Base-by-base conservation (phyloP, 305 asterid genomes). In the Ajuga reptans region DNA sequence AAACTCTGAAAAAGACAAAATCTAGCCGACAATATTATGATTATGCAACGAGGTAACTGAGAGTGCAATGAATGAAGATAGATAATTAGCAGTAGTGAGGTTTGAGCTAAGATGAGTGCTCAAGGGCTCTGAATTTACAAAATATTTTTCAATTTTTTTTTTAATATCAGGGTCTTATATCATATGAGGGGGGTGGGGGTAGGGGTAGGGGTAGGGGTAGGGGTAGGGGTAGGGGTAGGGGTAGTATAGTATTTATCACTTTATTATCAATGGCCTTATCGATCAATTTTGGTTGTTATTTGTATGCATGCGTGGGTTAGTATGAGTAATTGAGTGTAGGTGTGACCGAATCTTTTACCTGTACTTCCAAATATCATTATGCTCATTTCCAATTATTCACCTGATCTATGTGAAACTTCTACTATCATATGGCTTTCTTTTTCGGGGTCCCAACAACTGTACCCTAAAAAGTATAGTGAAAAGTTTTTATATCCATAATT, bases 121-220 rank as follows among this genome's bases (percentile, higher is more conserved):
- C 15, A 68, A 50, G 61, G 70, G 80, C 74, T 64, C 83, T 61
- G 78, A 75, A 72, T 62, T 67, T 54, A 18, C 21, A 18, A 53
- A 21, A 16, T 54, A 0, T 15, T 42, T 12, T 9, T 9, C 14
- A 15, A 15, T 60, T 68, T 52, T 45, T 6, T 52, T 2, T 51
- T 66, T 47, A 5, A 53, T 12, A 17, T 21, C n/a, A n/a, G n/a
- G n/a, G n/a, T n/a, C n/a, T n/a, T n/a, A 15, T 8, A 2, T n/a
- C 4, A 2, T 34, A 5, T 58, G n/a, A 14, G 24, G 34, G 61
- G 36, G 65, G 15, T 17, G 66, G 10, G 52, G 42, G 51, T 14
- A n/a, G n/a, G n/a, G n/a, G n/a, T n/a, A n/a, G n/a, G n/a, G n/a
- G n/a, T n/a, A n/a, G n/a, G n/a, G n/a, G 50, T 2, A 43, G 43